phyloP scores from a whole-genome alignment of 2,329 filamentous ascomycete species.

The Pleurostoma richardsiae region DNA sequence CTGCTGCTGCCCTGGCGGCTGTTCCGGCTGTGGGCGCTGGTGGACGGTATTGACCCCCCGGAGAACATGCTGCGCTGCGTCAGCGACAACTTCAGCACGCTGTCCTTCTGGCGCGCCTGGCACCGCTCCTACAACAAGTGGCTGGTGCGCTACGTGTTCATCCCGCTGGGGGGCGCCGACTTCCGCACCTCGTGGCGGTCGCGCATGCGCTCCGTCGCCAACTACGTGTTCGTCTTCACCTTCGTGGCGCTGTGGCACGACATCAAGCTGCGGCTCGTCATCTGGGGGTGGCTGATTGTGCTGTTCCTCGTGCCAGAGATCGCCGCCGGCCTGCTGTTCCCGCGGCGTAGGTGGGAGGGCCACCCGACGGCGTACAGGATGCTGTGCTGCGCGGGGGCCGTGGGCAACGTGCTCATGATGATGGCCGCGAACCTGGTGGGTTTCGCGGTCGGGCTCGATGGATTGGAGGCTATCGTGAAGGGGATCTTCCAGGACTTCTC shows the following conservation, averaged over 20 bases:
- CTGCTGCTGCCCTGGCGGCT: constrained; percentile 96
- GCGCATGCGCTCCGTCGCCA: constrained; percentile 58
- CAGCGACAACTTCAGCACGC: constrained; percentile 86
- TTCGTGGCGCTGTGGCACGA: constrained; percentile 99
- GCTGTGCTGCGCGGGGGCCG: constrained; percentile 73
- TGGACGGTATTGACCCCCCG: constrained; percentile 88
- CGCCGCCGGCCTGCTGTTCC: constrained; percentile 67
- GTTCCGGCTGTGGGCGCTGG: constrained; percentile 91
- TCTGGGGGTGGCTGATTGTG: constrained; percentile 97
- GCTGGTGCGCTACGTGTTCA: constrained; percentile 89
- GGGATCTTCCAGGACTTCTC: constrained; percentile 73
- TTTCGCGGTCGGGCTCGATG: constrained; percentile 89
- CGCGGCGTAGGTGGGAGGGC: constrained; percentile 63
- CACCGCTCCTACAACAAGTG: constrained; percentile 94
- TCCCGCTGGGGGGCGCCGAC: constrained; percentile 75
- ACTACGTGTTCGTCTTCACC: constrained; percentile 83
- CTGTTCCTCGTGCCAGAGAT: constrained; percentile 91
- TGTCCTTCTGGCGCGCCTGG: constrained; percentile 95
- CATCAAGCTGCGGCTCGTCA: constrained; percentile 80
- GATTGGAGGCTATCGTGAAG: constrained; percentile 68
- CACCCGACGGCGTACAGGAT: constrained; percentile 71
- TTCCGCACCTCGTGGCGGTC: constrained; percentile 35
- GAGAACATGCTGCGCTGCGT: constrained; percentile 99
- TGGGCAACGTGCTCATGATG: constrained; percentile 88
- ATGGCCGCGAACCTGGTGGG: constrained; percentile 93